phyloP scores from a whole-genome alignment of 2,329 filamentous ascomycete species.

The Phialocephala subalpina region DNA sequence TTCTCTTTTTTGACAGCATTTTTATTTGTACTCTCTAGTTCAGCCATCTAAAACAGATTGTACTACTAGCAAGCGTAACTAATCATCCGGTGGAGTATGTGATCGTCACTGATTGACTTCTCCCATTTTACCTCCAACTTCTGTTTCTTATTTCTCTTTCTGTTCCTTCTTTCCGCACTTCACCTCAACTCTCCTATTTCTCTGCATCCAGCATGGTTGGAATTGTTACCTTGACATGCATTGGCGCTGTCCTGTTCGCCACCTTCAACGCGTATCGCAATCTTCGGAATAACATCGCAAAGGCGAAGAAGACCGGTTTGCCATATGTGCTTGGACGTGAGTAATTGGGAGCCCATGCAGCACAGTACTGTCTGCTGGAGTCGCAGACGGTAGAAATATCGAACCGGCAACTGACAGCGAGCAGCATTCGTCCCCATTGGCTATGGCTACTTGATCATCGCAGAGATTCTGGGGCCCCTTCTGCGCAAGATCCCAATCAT shows the following conservation, averaged over 20 bases:
- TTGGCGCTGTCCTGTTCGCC: background rate
- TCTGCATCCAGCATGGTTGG: background rate
- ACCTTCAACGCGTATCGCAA: background rate
- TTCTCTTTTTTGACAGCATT: too few species aligned
- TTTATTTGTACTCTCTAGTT: too few species aligned
- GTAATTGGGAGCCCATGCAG: conserved; percentile 18
- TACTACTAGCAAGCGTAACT: too few species aligned
- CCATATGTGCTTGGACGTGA: conserved; percentile 40
- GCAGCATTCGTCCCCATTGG: conserved; percentile 23
- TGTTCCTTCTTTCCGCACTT: background rate
- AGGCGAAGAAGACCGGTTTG: conserved; percentile 38
- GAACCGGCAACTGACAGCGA: background rate
- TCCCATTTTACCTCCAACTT: background rate
- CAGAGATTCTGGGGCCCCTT: conserved; percentile 24
- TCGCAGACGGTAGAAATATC: background rate
- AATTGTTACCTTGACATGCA: background rate
- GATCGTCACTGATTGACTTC: too few species aligned
- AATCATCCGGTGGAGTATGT: too few species aligned
- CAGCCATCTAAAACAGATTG: too few species aligned
- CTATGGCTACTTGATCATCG: conserved; percentile 18
- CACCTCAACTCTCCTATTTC: too few species aligned
- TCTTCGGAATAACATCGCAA: conserved; percentile 31
- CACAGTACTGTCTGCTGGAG: background rate
- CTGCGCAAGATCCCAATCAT: conserved; percentile 22
- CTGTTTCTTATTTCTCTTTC: background rate